phyloP scores from a whole-genome alignment of 108 stramenopile species.

The Pseudonitzschia pungens region DNA sequence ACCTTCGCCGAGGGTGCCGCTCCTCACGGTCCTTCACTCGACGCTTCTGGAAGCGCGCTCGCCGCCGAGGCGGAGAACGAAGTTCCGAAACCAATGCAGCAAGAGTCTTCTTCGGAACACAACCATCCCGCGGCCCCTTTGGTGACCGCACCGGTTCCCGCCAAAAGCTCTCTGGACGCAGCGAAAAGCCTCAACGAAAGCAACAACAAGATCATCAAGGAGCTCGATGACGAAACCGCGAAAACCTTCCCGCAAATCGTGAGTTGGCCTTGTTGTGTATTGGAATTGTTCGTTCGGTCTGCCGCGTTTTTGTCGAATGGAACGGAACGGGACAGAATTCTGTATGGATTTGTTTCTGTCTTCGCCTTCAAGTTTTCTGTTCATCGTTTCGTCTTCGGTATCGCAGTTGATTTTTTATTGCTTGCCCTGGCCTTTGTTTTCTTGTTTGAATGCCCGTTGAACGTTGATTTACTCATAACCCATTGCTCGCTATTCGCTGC shows the following conservation, averaged over 20 bases:
- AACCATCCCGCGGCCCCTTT: neutral
- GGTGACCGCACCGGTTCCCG: neutral
- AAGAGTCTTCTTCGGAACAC: neutral
- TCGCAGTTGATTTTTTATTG: too few species aligned
- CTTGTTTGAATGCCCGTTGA: too few species aligned
- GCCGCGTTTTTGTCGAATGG: too few species aligned
- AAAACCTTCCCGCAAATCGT: constrained; percentile 49
- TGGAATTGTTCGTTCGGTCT: neutral
- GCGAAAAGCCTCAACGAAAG: constrained; percentile 8
- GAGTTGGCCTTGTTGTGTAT: constrained; percentile 6
- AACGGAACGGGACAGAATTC: too few species aligned
- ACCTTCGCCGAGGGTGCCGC: too few species aligned
- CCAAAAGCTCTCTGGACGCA: neutral
- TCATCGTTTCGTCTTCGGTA: too few species aligned
- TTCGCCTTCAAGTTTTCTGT: too few species aligned
- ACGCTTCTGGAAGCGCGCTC: too few species aligned
- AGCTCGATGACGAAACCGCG: constrained; percentile 44
- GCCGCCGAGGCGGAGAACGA: too few species aligned
- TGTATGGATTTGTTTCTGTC: neutral
- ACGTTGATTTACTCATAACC: neutral
- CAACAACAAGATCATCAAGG: constrained; percentile 18
- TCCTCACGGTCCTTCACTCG: too few species aligned
- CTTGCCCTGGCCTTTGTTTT: too few species aligned
- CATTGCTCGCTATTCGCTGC: neutral
- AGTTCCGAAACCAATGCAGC: too few species aligned